Percentiles rank a stretch among this genome's conserved stretches.
These are phyloP conservation scores for Rhodotorula mucilaginosa DNA, from an alignment of 1,284 basidiomycete species.

Conservation along the genomic window DNA sequence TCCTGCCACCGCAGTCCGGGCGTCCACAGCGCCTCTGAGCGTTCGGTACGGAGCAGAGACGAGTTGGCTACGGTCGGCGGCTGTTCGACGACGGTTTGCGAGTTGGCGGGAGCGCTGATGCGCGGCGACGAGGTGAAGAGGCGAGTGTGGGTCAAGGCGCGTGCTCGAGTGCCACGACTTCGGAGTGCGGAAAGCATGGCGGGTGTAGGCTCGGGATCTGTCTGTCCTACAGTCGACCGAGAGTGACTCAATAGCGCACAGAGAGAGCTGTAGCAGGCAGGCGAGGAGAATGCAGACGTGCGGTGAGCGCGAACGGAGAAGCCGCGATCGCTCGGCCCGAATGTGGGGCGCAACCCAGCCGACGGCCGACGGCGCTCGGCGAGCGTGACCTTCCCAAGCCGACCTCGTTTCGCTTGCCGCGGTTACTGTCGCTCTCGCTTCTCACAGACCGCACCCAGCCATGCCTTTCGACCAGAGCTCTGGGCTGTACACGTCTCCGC, in stretches of 20 bases:
- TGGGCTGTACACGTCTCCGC: conserved; percentile 21
- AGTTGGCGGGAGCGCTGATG: conserved; percentile 13
- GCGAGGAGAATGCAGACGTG: too few species aligned
- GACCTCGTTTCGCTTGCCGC: background rate
- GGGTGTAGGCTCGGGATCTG: too few species aligned
- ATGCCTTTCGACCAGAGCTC: conserved; percentile 34
- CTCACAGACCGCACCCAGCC: background rate
- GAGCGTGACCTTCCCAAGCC: background rate
- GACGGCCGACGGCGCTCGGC: too few species aligned
- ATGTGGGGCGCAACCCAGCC: too few species aligned
- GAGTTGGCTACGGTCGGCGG: conserved; percentile 36
- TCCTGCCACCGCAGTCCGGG: conserved; percentile 33
- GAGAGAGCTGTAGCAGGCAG: too few species aligned
- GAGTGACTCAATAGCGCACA: too few species aligned
- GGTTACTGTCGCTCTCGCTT: background rate
- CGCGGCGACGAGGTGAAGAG: background rate
- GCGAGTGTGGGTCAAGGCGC: background rate
- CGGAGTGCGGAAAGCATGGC: background rate
- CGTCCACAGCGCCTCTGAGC: conserved; percentile 28
- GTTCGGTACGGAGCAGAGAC: conserved; percentile 14
- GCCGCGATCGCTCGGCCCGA: too few species aligned
- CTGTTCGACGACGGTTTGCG: conserved; percentile 6
- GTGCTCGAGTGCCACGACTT: background rate
- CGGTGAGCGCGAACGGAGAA: too few species aligned
- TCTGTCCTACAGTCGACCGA: too few species aligned